Evolutionary conservation across 768 basidiomycete species (phyloP).

Genomic region (Mycena albidolilacea): DNA sequence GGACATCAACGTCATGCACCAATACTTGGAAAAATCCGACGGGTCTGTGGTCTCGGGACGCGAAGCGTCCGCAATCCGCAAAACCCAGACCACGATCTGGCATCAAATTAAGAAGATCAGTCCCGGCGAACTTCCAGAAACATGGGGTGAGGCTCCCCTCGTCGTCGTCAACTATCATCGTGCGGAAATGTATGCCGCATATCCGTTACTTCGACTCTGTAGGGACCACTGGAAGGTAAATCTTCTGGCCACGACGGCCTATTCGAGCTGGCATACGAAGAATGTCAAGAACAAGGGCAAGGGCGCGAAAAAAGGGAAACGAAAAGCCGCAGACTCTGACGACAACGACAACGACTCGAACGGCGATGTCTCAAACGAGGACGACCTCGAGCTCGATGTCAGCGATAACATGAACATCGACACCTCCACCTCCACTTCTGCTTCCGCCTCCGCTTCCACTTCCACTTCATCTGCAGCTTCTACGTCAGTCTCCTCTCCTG

Average conservation of each 20-base stretch:
- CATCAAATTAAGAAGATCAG: not conserved
- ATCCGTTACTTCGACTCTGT: slow-evolving; percentile 13
- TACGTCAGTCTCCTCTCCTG: too few species aligned
- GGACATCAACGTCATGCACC: slow-evolving; percentile 12
- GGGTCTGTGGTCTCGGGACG: not conserved
- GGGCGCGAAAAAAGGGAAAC: not conserved
- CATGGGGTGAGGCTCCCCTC: slow-evolving; percentile 1
- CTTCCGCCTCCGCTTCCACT: too few species aligned
- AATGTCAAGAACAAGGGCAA: slow-evolving; percentile 5
- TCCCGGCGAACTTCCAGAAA: not conserved
- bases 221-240: slow-evolving; percentile 11
- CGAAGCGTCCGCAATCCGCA: slow-evolving; percentile 5
- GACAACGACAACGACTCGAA: not conserved
- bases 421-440: not conserved
- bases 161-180: slow-evolving; percentile 7
- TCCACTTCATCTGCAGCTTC: too few species aligned
- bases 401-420: not conserved
- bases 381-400: not conserved
- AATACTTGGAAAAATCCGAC: not conserved
- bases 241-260: not conserved
- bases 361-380: not conserved
- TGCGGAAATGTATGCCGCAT: slow-evolving; percentile 7
- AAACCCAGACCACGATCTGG: not conserved
- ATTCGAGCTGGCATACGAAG: slow-evolving; percentile 10
- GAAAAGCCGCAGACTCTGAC: not conserved